Evolutionary conservation across 1,284 basidiomycete species (phyloP), one percentile per base, ranked within the genome.

Genomic region (Entoloma clypeatum): DNA sequence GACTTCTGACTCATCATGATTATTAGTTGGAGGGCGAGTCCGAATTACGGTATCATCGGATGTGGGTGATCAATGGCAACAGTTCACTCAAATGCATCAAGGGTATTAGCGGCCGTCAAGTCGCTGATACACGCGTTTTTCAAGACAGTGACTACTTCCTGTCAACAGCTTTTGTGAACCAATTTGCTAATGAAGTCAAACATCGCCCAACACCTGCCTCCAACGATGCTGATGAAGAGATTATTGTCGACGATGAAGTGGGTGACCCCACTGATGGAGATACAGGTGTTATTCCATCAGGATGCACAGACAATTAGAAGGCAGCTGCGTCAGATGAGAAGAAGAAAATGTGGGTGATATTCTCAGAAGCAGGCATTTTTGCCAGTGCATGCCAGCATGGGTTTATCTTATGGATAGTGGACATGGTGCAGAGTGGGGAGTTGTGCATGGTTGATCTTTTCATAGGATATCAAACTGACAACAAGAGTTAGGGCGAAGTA

Each of bases 371-470:
- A 1, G 65, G 67, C 0, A 47, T 65, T 5, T 70, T 69, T 44
- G 48, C 56, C 0, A 43, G 42, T 6, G 46, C 56, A 0, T 68
- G 65, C 40, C 47, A 56, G 0, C 65, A 68, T 49, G 64, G 65
- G 0, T 45, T 62, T 2, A 41, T 64, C 1, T 41, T 65, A 5
- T 54, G 54, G 47, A 36, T 62, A 0, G 50, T 43, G 11, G 65
- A 68, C 40, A 67, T 70, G 61, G 39, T 68, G 6, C 41, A 39
- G 6, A 63, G 58, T 39, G 62, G 67, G 1, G 65, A 70, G 41
- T 50, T 64, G 63, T 65, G 44, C n/a, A n/a, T n/a, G n/a, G n/a
- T n/a, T n/a, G n/a, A n/a, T n/a, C n/a, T n/a, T n/a, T n/a, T n/a
- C n/a, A n/a, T n/a, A n/a, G n/a, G n/a, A n/a, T n/a, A n/a, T n/a